phyloP scores from a whole-genome alignment of 768 basidiomycete genomes.

The Tylopilus sp. region DNA sequence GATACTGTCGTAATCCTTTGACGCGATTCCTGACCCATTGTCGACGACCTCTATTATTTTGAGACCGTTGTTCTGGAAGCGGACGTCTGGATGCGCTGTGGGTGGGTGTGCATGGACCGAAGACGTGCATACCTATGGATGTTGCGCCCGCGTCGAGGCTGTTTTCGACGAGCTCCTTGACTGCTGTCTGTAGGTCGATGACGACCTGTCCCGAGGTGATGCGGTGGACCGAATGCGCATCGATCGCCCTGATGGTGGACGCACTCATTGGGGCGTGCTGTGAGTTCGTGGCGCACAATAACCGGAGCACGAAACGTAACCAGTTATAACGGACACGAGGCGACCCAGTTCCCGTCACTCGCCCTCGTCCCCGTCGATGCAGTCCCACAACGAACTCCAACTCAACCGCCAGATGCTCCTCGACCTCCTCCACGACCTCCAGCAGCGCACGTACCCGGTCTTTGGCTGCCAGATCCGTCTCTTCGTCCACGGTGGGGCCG shows the following conservation, averaged over 20 bases:
- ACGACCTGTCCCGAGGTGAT: conserved; percentile 97
- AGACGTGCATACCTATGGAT: conserved; percentile 59
- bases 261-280: background rate
- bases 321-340: conserved; percentile 9
- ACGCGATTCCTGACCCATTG: conserved; percentile 84
- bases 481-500: conserved; percentile 70
- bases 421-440: conserved; percentile 49
- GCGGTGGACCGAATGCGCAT: conserved; percentile 72
- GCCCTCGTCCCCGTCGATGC: conserved; percentile 13
- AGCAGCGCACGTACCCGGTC: conserved; percentile 40
- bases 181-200: conserved; percentile 86
- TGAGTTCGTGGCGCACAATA: background rate
- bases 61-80: conserved; percentile 85
- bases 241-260: conserved; percentile 55
- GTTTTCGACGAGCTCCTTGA: conserved; percentile 97
- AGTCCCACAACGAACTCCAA: conserved; percentile 34
- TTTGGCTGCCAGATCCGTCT: conserved; percentile 57
- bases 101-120: background rate
- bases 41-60: conserved; percentile 85
- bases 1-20: conserved; percentile 71
- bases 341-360: background rate
- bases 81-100: conserved; percentile 58
- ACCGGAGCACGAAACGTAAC: too few species aligned
- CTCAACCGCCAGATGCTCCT: conserved; percentile 36
- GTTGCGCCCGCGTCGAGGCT: conserved; percentile 91